phyloP scores from a whole-genome alignment of 2,329 filamentous ascomycete genomes.

The Aspergillus pseudoglaucus region DNA sequence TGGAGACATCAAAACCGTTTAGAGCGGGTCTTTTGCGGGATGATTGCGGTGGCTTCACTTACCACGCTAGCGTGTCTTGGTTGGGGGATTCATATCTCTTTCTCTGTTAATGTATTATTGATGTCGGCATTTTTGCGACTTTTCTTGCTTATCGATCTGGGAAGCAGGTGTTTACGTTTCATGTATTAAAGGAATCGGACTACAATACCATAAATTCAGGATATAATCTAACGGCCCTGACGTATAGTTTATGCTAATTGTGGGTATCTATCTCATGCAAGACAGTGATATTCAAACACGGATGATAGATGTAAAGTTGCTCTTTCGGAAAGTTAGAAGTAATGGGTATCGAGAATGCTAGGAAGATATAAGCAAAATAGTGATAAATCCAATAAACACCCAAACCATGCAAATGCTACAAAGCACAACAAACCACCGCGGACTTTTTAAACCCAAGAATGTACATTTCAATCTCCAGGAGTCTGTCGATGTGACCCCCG shows the following conservation, averaged over 20 bases:
- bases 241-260: no score
- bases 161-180: constrained; percentile 18
- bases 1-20: constrained; percentile 48
- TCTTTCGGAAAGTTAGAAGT: no score
- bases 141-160: constrained; percentile 12
- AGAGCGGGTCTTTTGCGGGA: constrained; percentile 15
- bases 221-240: not conserved
- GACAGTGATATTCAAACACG: no score
- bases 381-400: no score
- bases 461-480: constrained; percentile 86
- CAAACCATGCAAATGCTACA: constrained; percentile 74
- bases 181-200: constrained; percentile 14
- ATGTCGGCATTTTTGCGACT: constrained; percentile 9
- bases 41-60: constrained; percentile 11
- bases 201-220: not conserved
- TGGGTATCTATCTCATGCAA: no score
- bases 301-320: no score
- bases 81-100: constrained; percentile 10
- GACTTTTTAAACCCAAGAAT: constrained; percentile 86
- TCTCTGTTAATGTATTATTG: constrained; percentile 24
- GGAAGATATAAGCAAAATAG: no score
- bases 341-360: no score
- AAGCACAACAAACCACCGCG: constrained; percentile 87
- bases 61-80: constrained; percentile 4
- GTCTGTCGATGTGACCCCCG: constrained; percentile 78